Evolutionary conservation across 768 basidiomycete genomes (phyloP).

Genomic region (Lyophyllum atratum): DNA sequence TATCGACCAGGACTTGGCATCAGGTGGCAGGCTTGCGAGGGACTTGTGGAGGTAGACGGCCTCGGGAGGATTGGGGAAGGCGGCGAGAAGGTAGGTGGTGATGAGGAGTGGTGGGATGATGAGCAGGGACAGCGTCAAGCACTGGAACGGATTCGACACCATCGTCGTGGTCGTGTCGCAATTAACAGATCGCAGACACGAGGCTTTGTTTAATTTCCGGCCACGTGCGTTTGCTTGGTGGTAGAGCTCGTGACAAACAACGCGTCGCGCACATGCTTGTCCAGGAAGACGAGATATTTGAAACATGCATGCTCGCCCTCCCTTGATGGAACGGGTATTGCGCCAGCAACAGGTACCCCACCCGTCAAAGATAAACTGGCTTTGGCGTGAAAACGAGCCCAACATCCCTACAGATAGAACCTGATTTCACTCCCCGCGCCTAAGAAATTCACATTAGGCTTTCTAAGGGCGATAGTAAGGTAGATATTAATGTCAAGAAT

Average conservation of each 20-base stretch:
- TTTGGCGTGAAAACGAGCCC: too few species aligned
- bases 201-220: not conserved
- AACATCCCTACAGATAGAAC: too few species aligned
- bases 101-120: slow-evolving; percentile 63
- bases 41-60: slow-evolving; percentile 54
- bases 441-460: too few species aligned
- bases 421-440: too few species aligned
- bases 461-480: too few species aligned
- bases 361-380: too few species aligned
- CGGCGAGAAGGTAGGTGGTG: slow-evolving; percentile 59
- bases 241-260: not conserved
- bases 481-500: too few species aligned
- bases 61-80: slow-evolving; percentile 63
- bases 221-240: not conserved
- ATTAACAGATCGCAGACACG: not conserved
- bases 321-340: too few species aligned
- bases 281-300: too few species aligned
- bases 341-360: too few species aligned
- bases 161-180: slow-evolving; percentile 15
- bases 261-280: too few species aligned
- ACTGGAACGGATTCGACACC: slow-evolving; percentile 39
- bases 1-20: slow-evolving; percentile 62
- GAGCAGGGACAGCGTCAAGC: slow-evolving; percentile 56
- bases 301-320: too few species aligned
- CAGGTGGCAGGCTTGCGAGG: slow-evolving; percentile 57